Conservation (phyloP, 2,329 filamentous ascomycete species). For the Zymoseptoria tritici region DNA sequence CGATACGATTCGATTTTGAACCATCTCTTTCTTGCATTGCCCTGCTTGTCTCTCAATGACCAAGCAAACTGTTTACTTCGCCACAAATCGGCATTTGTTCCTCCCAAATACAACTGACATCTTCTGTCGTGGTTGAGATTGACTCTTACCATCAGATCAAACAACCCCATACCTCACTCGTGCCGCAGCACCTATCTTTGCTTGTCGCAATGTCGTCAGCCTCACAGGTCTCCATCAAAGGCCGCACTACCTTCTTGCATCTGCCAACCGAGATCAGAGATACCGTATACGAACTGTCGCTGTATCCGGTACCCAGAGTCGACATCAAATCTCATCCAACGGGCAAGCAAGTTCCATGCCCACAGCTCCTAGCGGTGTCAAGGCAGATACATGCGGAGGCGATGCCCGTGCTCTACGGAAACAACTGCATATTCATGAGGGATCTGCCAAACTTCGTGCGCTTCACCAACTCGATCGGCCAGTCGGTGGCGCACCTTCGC, state of each 20-base stretch:
- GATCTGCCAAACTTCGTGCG: not conserved
- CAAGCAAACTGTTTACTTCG: not conserved
- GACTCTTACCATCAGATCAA: too few relatives aligned
- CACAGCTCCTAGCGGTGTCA: not conserved
- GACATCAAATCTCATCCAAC: not conserved
- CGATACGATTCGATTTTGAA: not conserved
- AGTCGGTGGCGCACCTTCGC: not conserved
- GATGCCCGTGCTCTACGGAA: not conserved
- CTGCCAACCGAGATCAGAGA: slow-evolving; percentile 6
- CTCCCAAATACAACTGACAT: not conserved
- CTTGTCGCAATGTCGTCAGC: too few relatives aligned
- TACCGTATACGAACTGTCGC: slow-evolving; percentile 5
- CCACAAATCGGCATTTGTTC: not conserved
- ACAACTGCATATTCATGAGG: not conserved
- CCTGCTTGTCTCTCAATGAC: not conserved
- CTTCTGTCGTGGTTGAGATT: too few relatives aligned
- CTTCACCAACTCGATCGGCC: not conserved
- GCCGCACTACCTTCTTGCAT: slow-evolving; percentile 7
- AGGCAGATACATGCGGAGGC: not conserved
- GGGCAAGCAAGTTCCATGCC: not conserved
- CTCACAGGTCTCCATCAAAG: not conserved
- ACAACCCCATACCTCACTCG: too few relatives aligned
- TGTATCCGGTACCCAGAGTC: not conserved
- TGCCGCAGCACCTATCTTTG: too few relatives aligned
- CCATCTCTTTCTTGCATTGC: not conserved